A percentile compares a stretch with the other conserved stretches of the same genome.
Conservation (phyloP, 1,139 yeast genomes). For the Protomyces gravidus region DNA sequence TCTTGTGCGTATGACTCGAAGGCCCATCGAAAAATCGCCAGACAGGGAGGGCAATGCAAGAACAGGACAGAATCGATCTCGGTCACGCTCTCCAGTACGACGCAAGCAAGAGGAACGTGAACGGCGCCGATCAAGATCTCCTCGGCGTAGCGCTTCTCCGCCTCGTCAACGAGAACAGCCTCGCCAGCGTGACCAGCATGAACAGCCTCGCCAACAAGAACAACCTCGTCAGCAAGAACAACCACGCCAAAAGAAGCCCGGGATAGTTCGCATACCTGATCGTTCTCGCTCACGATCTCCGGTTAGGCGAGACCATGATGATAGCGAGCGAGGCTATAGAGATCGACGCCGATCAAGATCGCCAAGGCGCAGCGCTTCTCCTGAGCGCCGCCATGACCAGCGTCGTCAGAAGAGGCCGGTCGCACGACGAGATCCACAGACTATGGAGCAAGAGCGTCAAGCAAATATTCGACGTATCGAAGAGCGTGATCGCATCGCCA, state of each 20-base stretch:
- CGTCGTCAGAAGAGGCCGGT: constrained; percentile 23
- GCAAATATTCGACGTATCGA: constrained; percentile 11
- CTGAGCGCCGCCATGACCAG: background rate
- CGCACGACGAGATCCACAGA: constrained; percentile 14
- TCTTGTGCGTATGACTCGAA: background rate
- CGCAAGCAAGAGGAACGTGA: background rate
- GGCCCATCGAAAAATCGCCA: background rate
- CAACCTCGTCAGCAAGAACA: background rate
- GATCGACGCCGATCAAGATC: background rate
- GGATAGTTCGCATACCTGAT: too few species aligned
- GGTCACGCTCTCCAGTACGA: background rate
- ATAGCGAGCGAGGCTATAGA: background rate
- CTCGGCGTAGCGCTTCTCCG: background rate
- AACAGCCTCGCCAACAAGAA: background rate
- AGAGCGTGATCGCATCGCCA: constrained; percentile 20
- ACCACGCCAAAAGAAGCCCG: too few species aligned
- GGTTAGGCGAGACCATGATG: background rate
- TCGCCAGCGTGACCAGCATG: constrained; percentile 7
- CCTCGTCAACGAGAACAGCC: background rate
- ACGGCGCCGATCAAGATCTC: background rate
- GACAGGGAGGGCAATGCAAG: background rate
- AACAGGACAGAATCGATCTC: background rate
- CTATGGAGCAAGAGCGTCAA: constrained; percentile 4
- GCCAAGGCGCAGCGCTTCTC: background rate
- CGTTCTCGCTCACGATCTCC: constrained; percentile 11